A percentile compares a stretch with the other conserved stretches of the same genome.
phyloP scores from a whole-genome alignment of 2,329 filamentous ascomycete genomes.

The Sclerotinia spermophila region DNA sequence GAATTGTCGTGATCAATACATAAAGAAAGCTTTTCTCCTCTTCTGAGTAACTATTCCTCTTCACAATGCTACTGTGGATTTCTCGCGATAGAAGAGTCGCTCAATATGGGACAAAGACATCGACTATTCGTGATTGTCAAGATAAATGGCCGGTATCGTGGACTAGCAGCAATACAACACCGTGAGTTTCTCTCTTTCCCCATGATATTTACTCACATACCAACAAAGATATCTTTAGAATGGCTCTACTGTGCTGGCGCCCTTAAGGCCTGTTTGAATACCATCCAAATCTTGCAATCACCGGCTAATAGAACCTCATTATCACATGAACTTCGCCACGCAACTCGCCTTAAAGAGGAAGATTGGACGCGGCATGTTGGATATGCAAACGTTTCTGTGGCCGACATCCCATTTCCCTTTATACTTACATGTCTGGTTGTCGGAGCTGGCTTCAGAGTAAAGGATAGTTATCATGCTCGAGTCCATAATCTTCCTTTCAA shows the following conservation, averaged over 20 bases:
- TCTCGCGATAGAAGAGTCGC: not conserved
- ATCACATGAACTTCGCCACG: slow-evolving; percentile 24
- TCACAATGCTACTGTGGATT: not conserved
- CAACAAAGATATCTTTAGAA: not conserved
- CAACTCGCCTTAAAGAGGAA: not conserved
- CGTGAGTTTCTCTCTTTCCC: not conserved
- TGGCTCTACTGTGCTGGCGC: slow-evolving; percentile 8
- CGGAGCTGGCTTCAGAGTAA: not conserved
- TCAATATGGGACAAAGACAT: slow-evolving; percentile 32
- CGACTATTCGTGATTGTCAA: slow-evolving; percentile 34
- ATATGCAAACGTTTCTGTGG: not conserved
- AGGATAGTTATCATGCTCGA: not conserved
- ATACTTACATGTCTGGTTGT: not conserved
- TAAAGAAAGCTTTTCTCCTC: not conserved
- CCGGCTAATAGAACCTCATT: slow-evolving; percentile 24
- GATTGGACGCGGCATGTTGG: not conserved
- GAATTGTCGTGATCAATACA: not conserved
- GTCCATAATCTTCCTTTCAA: not conserved
- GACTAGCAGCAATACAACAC: slow-evolving; percentile 28
- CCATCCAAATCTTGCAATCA: slow-evolving; percentile 24
- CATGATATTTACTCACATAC: not conserved
- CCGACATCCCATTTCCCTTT: not conserved
- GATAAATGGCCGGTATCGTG: slow-evolving; percentile 29
- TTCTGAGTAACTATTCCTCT: not conserved
- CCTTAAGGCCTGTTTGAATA: slow-evolving; percentile 20